Evolutionary conservation across 2,329 filamentous ascomycete species (phyloP).

Genomic region (Aspergillus neotritici): DNA sequence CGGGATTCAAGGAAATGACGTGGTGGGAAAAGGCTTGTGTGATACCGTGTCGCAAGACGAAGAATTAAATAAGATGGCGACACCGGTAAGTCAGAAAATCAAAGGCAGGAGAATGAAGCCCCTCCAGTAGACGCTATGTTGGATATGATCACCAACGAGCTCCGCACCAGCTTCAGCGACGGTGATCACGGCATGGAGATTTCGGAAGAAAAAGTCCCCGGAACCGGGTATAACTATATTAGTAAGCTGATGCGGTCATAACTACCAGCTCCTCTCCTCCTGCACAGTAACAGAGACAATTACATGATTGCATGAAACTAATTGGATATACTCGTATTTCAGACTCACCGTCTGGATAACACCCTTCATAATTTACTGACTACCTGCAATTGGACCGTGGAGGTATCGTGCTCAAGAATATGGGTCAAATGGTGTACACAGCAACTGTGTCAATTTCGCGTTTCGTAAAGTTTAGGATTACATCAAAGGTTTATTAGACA

Average conservation of each 20-base stretch:
- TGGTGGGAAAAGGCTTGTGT: background rate
- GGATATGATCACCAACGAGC: constrained; percentile 5
- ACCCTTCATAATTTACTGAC: no score
- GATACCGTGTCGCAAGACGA: background rate
- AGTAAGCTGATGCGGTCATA: background rate
- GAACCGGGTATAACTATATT: background rate
- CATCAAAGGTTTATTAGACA: constrained; percentile 4
- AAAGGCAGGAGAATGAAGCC: background rate
- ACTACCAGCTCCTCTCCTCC: no score
- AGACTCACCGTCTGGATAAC: no score
- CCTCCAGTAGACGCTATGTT: background rate
- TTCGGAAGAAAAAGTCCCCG: constrained; percentile 6
- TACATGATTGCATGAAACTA: background rate
- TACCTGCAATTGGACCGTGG: no score
- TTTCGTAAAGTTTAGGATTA: constrained; percentile 7
- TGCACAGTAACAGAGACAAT: no score
- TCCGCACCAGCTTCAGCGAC: constrained; percentile 9
- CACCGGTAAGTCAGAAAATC: background rate
- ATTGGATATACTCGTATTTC: no score
- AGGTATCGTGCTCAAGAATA: no score
- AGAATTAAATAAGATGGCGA: background rate
- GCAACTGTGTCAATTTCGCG: background rate
- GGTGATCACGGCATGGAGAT: constrained; percentile 9
- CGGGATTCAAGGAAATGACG: background rate
- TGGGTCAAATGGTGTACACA: no score